Percentiles rank a stretch among this genome's conserved stretches.
phyloP scores from a whole-genome alignment of 2,329 filamentous ascomycete genomes.

The Phialophora expanda region DNA sequence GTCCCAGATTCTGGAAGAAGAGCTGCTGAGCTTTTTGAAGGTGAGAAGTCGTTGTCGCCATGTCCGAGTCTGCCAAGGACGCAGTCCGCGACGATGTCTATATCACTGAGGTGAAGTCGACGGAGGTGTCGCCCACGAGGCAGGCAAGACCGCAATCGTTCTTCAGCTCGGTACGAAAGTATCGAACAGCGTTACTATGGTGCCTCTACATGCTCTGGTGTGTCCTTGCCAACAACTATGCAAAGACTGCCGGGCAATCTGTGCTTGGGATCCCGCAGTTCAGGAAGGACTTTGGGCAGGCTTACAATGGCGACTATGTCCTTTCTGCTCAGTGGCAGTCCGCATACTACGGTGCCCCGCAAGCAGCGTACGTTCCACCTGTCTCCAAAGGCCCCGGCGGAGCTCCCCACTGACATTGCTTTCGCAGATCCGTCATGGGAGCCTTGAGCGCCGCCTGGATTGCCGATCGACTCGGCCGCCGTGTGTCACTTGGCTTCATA shows the following conservation, averaged over 20 bases:
- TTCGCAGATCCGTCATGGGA: conserved; percentile 20
- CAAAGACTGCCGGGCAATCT: conserved; percentile 47
- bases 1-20: not conserved
- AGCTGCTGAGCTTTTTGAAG: not conserved
- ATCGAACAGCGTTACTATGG: conserved; percentile 21
- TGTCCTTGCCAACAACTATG: conserved; percentile 25
- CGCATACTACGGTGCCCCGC: conserved; percentile 49
- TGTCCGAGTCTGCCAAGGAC: not conserved
- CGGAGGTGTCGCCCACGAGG: not conserved
- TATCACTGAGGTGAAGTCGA: not conserved
- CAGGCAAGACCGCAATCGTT: not conserved
- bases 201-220: conserved; percentile 28
- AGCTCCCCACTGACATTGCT: not conserved
- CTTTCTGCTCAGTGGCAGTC: conserved; percentile 58
- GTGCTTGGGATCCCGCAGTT: conserved; percentile 65
- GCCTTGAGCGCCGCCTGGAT: conserved; percentile 39
- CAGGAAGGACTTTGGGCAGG: conserved; percentile 60
- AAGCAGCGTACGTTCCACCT: conserved; percentile 24
- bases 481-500: conserved; percentile 36
- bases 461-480: conserved; percentile 52
- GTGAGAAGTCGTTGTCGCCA: not conserved
- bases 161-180: conserved; percentile 2
- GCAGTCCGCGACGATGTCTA: not conserved
- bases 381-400: not conserved
- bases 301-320: conserved; percentile 50